Evolutionary conservation across 2,329 filamentous ascomycete genomes (phyloP).

Genomic region (Sporothrix pallida): DNA sequence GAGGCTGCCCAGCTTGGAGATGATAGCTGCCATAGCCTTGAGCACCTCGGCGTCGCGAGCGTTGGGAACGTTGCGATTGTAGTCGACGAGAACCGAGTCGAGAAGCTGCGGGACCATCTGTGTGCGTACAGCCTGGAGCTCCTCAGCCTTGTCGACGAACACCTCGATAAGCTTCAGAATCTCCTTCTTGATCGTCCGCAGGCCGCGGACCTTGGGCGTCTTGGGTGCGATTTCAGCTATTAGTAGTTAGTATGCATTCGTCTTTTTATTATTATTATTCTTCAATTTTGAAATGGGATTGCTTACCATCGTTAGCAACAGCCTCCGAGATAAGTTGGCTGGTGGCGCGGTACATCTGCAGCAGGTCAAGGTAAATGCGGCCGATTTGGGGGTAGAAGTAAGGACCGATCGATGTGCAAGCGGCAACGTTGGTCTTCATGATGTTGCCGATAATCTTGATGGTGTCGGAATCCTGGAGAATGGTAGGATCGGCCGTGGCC

Average conservation of each 20-base stretch:
- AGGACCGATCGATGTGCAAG: slow-evolving; percentile 91
- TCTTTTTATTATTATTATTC: background rate
- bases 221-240: slow-evolving; percentile 89
- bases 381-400: slow-evolving; percentile 99
- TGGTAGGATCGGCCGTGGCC: slow-evolving; percentile 82
- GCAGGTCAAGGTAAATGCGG: slow-evolving; percentile 96
- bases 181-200: slow-evolving; percentile 99
- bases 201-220: slow-evolving; percentile 92
- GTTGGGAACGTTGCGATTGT: slow-evolving; percentile 95
- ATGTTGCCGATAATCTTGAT: slow-evolving; percentile 99
- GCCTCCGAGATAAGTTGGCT: slow-evolving; percentile 94
- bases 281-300: background rate
- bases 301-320: slow-evolving; percentile 77
- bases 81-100: slow-evolving; percentile 92
- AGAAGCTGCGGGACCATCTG: slow-evolving; percentile 96
- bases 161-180: slow-evolving; percentile 98
- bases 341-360: slow-evolving; percentile 98
- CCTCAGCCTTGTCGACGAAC: slow-evolving; percentile 97
- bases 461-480: slow-evolving; percentile 88
- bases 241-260: background rate
- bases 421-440: slow-evolving; percentile 99
- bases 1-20: slow-evolving; percentile 88
- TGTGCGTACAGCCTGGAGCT: slow-evolving; percentile 87
- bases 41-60: slow-evolving; percentile 95
- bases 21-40: slow-evolving; percentile 97